Percentiles rank a stretch among this genome's conserved stretches.
These are phyloP conservation scores for Trypanosoma lewisi DNA, from an alignment of 208 protist genomes.

Conservation along the genomic window DNA sequence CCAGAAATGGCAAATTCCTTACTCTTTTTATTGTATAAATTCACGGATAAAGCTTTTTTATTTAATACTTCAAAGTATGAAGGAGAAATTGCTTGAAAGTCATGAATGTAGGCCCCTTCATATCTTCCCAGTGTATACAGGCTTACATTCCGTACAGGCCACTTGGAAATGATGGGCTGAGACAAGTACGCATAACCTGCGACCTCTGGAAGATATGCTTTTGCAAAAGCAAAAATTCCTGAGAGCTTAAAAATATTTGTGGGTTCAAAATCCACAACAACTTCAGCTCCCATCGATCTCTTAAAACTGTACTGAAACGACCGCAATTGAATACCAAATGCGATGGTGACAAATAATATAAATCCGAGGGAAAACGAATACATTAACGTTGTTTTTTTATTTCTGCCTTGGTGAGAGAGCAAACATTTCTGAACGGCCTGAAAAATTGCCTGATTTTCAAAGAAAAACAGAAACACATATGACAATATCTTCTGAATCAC, in stretches of 20 bases:
- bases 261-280: slow-evolving; percentile 14
- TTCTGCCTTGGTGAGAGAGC: slow-evolving; percentile 84
- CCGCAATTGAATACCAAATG: slow-evolving; percentile 75
- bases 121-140: slow-evolving; percentile 43
- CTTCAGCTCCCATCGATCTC: slow-evolving; percentile 34
- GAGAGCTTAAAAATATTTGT: slow-evolving; percentile 9
- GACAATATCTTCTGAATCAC: slow-evolving; percentile 47
- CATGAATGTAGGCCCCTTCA: not conserved
- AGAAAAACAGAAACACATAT: slow-evolving; percentile 83
- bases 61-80: slow-evolving; percentile 65
- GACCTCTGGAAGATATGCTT: not conserved
- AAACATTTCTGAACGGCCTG: slow-evolving; percentile 90
- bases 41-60: slow-evolving; percentile 32
- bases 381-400: slow-evolving; percentile 96
- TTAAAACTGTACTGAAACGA: slow-evolving; percentile 32
- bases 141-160: not conserved
- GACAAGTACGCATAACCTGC: slow-evolving; percentile 8
- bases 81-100: slow-evolving; percentile 36
- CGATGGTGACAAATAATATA: slow-evolving; percentile 92
- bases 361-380: slow-evolving; percentile 92
- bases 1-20: slow-evolving; percentile 36
- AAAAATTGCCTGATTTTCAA: slow-evolving; percentile 84
- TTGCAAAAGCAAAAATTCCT: not conserved
- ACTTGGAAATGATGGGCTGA: not conserved
- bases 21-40: slow-evolving; percentile 17